Base-by-base conservation (phyloP, 2,329 filamentous ascomycete species). In the Talaromyces sp. region DNA sequence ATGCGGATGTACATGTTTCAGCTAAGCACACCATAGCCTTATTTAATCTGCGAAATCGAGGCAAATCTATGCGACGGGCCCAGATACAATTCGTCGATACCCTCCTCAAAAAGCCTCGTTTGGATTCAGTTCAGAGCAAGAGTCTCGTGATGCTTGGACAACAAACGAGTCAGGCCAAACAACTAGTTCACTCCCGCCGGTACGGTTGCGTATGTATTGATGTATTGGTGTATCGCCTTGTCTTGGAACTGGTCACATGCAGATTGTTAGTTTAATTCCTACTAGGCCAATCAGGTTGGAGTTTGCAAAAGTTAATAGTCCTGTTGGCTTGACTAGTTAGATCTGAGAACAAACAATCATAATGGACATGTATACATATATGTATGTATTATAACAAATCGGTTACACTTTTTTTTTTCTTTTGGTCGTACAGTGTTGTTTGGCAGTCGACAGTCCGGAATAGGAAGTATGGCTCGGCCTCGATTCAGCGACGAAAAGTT, bases 161-260 rank as follows among this genome's bases (percentile, higher is more conserved):
- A 25, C 21, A 44, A 44, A 44, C 18, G 40, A 44, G 40, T 44
- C 40, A 44, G 40, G n/a, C 35, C 35, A 39, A 16, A 3, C 39
- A 11, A 42, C 39, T 18, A 18, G 39, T 46, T 21, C 7, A 9
- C 16, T 50, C 23, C 46, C 46, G 46, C 23, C 7, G 23, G 46
- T 50, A 50, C 46, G 25, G 46, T 46, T 14, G 14, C 12, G 21
- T 46, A 6, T 46, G 46, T 50, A 50, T 18, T 44, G 5, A 44
- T 16, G 28, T 52, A 33, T 54, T 2, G 28, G 12, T 48, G 44
- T 48, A 25, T 48, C 23, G 46, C 46, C 14, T 3, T 12, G 14
- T 33, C 48, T 35, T 54, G 48, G 48, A 9, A 54, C 50, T 14
- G 28, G 31, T 54, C 50, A 54, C 50, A 54, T 37, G 31, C 50